A percentile compares a stretch with the other conserved stretches of the same genome.
phyloP scores from a whole-genome alignment of 345 rosid genomes.

The Aquilaria yunnanensis region DNA sequence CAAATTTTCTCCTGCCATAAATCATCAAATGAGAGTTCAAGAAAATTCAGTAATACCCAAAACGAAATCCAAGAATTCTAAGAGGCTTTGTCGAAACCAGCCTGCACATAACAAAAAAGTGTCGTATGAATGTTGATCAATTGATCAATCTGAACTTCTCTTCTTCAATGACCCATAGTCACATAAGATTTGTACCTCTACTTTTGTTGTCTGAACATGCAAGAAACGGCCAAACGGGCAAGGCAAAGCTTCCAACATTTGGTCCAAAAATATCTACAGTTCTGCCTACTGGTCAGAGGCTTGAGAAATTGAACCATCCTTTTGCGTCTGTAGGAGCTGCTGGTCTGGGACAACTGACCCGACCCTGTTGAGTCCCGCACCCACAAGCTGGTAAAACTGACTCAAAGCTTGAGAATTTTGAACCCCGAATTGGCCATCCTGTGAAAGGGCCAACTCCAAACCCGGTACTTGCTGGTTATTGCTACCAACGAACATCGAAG shows the following conservation, averaged over 20 bases:
- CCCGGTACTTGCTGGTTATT: conserved; percentile 46
- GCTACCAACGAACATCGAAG: conserved; percentile 36
- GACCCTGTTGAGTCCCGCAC: conserved; percentile 28
- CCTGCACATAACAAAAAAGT: too few species aligned
- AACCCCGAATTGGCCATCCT: conserved; percentile 50
- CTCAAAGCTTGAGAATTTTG: conserved; percentile 42
- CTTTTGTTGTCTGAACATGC: conserved; percentile 9
- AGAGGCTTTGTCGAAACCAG: too few species aligned
- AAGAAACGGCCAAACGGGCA: conserved; percentile 1
- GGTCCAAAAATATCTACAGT: not conserved
- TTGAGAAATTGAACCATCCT: conserved; percentile 38
- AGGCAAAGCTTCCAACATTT: conserved; percentile 8
- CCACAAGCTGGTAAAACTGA: conserved; percentile 60
- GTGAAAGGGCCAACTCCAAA: conserved; percentile 59
- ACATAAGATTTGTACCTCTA: not conserved
- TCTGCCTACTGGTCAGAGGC: conserved; percentile 42
- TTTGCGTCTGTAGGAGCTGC: conserved; percentile 19
- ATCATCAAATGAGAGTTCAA: too few species aligned
- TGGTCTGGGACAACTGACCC: conserved; percentile 32
- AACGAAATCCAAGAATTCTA: too few species aligned
- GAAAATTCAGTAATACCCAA: too few species aligned
- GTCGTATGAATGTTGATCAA: too few species aligned
- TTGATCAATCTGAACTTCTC: too few species aligned
- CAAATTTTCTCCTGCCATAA: too few species aligned
- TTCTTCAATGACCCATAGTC: too few species aligned